phyloP scores from a whole-genome alignment of 106 monocot genomes.

The Chionographis japonica region DNA sequence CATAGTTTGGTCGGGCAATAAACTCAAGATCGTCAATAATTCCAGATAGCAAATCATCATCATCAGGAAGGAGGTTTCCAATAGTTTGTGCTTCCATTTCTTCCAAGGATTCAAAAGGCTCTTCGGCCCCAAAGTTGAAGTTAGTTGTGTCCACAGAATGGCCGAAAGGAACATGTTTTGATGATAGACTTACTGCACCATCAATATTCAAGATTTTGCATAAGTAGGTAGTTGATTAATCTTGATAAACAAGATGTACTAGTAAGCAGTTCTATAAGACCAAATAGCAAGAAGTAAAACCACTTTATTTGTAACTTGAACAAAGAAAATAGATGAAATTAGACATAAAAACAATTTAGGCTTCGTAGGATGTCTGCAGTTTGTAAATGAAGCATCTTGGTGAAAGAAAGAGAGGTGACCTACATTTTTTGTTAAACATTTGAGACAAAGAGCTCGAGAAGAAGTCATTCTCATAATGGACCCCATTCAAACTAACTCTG shows the following conservation, averaged over 20 bases:
- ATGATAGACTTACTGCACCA: constrained; percentile 46
- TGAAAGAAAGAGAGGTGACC: neutral
- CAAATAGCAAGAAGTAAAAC: constrained; percentile 7
- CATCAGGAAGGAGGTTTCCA: constrained; percentile 79
- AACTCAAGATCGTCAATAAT: constrained; percentile 37
- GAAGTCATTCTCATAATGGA: constrained; percentile 34
- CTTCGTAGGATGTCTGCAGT: too few species aligned
- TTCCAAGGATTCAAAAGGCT: constrained; percentile 42
- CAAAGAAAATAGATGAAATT: constrained; percentile 13
- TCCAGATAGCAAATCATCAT: constrained; percentile 68
- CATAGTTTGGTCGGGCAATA: constrained; percentile 14
- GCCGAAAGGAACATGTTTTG: constrained; percentile 27
- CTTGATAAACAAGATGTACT: neutral
- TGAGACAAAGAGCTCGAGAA: constrained; percentile 54
- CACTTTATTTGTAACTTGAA: constrained; percentile 22
- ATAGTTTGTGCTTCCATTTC: constrained; percentile 89
- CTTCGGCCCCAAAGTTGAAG: constrained; percentile 42
- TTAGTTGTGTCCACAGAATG: constrained; percentile 21
- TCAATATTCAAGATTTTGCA: constrained; percentile 6
- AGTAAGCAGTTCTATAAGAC: neutral
- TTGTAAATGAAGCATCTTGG: neutral
- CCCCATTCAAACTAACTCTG: constrained; percentile 13
- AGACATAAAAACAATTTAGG: too few species aligned
- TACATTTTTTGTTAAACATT: constrained; percentile 40
- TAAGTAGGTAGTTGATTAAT: neutral